phyloP scores from a whole-genome alignment of 441 rosid genomes.

The Dalechampia spathulata region DNA sequence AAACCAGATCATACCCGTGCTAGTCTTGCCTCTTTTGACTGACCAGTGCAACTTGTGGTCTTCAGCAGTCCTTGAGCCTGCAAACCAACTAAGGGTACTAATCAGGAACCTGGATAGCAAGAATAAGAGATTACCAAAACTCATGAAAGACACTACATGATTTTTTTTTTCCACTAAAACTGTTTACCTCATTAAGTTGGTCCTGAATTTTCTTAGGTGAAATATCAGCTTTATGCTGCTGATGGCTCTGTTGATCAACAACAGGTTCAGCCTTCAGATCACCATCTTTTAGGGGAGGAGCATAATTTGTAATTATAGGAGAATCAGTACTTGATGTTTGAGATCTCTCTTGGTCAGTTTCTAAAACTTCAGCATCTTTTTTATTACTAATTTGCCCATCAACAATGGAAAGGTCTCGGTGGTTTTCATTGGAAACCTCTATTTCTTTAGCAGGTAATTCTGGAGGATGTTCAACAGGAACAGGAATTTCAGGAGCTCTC shows the following conservation, averaged over 20 bases:
- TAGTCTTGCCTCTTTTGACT: constrained; percentile 96
- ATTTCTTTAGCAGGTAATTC: constrained; percentile 40
- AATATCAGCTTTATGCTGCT: constrained; percentile 34
- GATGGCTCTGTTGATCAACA: constrained; percentile 38
- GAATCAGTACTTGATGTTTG: constrained; percentile 30
- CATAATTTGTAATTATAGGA: constrained; percentile 28
- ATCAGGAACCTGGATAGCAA: constrained; percentile 9
- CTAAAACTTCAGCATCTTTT: constrained; percentile 34
- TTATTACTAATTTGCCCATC: constrained; percentile 21
- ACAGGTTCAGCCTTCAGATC: constrained; percentile 35
- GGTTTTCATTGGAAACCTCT: constrained; percentile 36
- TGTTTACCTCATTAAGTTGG: constrained; percentile 87
- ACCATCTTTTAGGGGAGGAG: constrained; percentile 28
- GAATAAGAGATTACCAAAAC: constrained; percentile 7
- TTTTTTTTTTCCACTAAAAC: constrained; percentile 10
- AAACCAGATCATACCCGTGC: constrained; percentile 68
- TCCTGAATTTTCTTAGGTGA: constrained; percentile 58
- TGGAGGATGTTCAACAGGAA: constrained; percentile 24
- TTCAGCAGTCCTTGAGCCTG: constrained; percentile 97
- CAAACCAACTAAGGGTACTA: constrained; percentile 25
- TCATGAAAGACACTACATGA: constrained; percentile 2
- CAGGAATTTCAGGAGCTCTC: constrained; percentile 30
- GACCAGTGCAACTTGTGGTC: constrained; percentile 75
- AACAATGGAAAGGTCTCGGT: constrained; percentile 32
- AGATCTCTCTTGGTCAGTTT: constrained; percentile 39